These are phyloP conservation scores for Fusarium tjaetaba DNA, from an alignment of 2,329 filamentous ascomycete species.

Conservation along the genomic window DNA sequence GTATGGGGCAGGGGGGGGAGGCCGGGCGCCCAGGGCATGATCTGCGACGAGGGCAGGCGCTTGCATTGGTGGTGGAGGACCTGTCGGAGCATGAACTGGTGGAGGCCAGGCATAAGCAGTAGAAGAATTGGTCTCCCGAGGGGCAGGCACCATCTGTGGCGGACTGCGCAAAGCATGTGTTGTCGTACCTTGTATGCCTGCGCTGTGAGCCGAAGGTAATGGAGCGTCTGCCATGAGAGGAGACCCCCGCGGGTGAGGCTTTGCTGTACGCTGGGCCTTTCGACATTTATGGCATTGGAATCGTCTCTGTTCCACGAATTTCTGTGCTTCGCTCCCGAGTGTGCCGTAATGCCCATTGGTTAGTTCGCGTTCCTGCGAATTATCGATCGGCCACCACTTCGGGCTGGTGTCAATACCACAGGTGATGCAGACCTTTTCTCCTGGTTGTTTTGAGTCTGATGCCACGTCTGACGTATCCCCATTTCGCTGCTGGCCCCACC, in stretches of 20 bases:
- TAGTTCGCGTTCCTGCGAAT: constrained; percentile 61
- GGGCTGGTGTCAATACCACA: constrained; percentile 77
- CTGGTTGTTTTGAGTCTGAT: constrained; percentile 48
- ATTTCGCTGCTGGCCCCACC: constrained; percentile 37
- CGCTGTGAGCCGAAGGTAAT: constrained; percentile 26
- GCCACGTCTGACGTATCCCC: constrained; percentile 42
- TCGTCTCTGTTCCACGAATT: constrained; percentile 67
- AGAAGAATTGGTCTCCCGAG: constrained; percentile 39
- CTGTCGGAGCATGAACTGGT: constrained; percentile 36
- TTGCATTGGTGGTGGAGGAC: constrained; percentile 34
- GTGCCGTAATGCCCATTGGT: constrained; percentile 62
- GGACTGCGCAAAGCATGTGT: constrained; percentile 45
- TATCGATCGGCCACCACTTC: constrained; percentile 74
- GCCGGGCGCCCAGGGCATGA: constrained; percentile 44
- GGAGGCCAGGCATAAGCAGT: constrained; percentile 42
- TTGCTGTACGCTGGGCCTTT: constrained; percentile 61
- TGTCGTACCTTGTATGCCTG: constrained; percentile 30
- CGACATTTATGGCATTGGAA: constrained; percentile 82
- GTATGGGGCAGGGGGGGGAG: constrained; percentile 43
- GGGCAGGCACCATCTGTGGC: constrained; percentile 41
- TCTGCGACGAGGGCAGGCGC: constrained; percentile 40
- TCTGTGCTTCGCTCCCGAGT: constrained; percentile 65
- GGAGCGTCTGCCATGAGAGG: constrained; percentile 35
- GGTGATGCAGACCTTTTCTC: constrained; percentile 68
- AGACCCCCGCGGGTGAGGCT: constrained; percentile 39